Base-by-base conservation (phyloP, 768 basidiomycete species). In the Hebeloma cylindrosporum region DNA sequence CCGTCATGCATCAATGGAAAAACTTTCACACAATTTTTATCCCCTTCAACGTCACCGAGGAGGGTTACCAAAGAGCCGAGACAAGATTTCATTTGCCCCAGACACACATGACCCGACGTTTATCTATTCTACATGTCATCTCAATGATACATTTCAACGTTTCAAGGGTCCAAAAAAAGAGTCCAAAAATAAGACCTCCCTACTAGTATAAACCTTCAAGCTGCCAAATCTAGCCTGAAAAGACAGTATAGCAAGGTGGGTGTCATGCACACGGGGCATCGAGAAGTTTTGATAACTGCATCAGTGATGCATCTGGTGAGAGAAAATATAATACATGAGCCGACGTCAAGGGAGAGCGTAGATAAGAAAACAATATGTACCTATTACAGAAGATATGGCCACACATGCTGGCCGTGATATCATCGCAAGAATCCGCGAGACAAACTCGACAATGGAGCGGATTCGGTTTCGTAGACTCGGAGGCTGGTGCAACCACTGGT, bases 321-420 rank as follows among this genome's bases (percentile, higher is more conserved):
- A 54, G 16, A 11, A 48, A 14, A 33, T 27, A 47, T 45, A 25
- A 23, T 31, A 45, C 5, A 36, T 27, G 17, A 27, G 13, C 16
- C 13, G 28, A n/a, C 30, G 17, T 5, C 25, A 30, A 10, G 4
- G 14, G 16, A 20, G 14, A 20, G 20, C 32, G 14, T 29, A 17
- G 20, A 25, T 28, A 31, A 16, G 3, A n/a, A n/a, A n/a, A n/a
- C n/a, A n/a, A n/a, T n/a, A n/a, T 53, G 17, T 45, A 80, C 81
- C 67, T 46, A 43, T 77, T 70, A 52, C 82, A 83, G 50, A 83
- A 83, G 13, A 83, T 53, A 49, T 83, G 82, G 3, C 82, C 82
- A 52, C 82, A 83, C 60, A 79, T 75, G 3, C 77, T 81, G 16
- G 74, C 80, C 2, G 77, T 81, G 33, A 74, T 70, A 46, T 80